Percentiles rank a stretch among this genome's conserved stretches.
Conservation (phyloP, 176 grass and related monocot genomes). For the Stipa capillata region DNA sequence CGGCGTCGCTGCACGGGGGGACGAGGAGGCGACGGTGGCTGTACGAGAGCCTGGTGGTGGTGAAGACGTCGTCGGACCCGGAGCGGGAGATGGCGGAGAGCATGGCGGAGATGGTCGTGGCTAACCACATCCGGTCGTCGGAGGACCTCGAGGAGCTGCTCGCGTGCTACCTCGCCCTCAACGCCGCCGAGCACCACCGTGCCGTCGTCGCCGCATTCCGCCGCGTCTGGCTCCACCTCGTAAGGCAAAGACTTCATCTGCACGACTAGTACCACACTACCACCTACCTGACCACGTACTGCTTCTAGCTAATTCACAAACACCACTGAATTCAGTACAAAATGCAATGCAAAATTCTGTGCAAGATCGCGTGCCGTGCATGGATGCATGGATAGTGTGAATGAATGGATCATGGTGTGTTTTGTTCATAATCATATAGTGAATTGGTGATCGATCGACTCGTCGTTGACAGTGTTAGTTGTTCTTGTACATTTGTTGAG, state of each 20-base stretch:
- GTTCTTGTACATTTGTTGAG: background rate
- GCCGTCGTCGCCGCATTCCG: conserved; percentile 43
- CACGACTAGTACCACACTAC: background rate
- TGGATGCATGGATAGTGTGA: background rate
- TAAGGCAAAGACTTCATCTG: conserved; percentile 2
- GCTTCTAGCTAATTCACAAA: background rate
- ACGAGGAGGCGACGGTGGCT: conserved; percentile 29
- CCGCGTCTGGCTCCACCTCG: conserved; percentile 40
- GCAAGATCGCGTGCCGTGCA: background rate
- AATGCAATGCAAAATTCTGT: background rate
- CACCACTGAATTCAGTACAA: background rate
- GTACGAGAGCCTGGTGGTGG: conserved; percentile 56
- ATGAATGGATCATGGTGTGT: background rate
- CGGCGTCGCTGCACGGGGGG: background rate
- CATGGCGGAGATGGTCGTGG: conserved; percentile 68
- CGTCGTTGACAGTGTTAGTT: background rate
- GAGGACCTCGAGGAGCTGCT: conserved; percentile 72
- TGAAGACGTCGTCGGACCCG: conserved; percentile 55
- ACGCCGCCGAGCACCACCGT: conserved; percentile 61
- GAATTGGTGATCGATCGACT: background rate
- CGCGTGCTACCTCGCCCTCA: conserved; percentile 63
- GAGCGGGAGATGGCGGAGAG: conserved; percentile 57
- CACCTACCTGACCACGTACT: background rate
- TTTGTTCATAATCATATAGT: background rate
- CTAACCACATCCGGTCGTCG: conserved; percentile 37